A percentile compares a stretch with the other conserved stretches of the same genome.
phyloP scores from a whole-genome alignment of 805 yeast genomes.

The Cyberlindnera subsufficiens region DNA sequence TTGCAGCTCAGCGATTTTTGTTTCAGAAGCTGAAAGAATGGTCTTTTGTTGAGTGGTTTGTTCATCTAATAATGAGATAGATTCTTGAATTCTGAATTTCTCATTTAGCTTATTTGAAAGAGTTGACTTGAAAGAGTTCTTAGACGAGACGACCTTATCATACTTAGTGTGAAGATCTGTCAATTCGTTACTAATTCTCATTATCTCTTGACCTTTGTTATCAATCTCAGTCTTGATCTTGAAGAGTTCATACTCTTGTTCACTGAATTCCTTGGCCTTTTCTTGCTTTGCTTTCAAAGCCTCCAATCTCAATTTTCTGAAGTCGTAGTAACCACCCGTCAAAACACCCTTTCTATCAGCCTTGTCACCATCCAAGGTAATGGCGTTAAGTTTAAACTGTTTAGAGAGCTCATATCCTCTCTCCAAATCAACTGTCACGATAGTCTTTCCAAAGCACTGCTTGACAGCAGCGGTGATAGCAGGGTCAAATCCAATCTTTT shows the following conservation, averaged over 20 bases:
- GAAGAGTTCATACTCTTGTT: slow-evolving; percentile 33
- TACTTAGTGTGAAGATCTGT: slow-evolving; percentile 28
- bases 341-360: slow-evolving; percentile 80
- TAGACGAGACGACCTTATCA: slow-evolving; percentile 36
- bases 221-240: slow-evolving; percentile 34
- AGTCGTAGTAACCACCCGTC: slow-evolving; percentile 83
- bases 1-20: slow-evolving; percentile 31
- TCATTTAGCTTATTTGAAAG: slow-evolving; percentile 37
- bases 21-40: slow-evolving; percentile 17
- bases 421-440: slow-evolving; percentile 67
- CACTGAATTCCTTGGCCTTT: slow-evolving; percentile 44
- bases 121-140: slow-evolving; percentile 39
- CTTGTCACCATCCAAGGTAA: slow-evolving; percentile 89
- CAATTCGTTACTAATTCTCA: slow-evolving; percentile 40
- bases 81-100: slow-evolving; percentile 38
- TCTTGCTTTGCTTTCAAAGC: slow-evolving; percentile 51
- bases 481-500: slow-evolving; percentile 60
- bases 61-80: slow-evolving; percentile 22
- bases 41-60: slow-evolving; percentile 4
- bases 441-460: slow-evolving; percentile 76
- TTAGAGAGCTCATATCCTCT: slow-evolving; percentile 65
- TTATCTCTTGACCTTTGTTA: slow-evolving; percentile 45
- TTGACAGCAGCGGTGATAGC: slow-evolving; percentile 59
- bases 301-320: slow-evolving; percentile 63
- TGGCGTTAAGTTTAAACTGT: slow-evolving; percentile 57